phyloP scores from a whole-genome alignment of 2,329 filamentous ascomycete genomes.

The Fusarium metavorans region DNA sequence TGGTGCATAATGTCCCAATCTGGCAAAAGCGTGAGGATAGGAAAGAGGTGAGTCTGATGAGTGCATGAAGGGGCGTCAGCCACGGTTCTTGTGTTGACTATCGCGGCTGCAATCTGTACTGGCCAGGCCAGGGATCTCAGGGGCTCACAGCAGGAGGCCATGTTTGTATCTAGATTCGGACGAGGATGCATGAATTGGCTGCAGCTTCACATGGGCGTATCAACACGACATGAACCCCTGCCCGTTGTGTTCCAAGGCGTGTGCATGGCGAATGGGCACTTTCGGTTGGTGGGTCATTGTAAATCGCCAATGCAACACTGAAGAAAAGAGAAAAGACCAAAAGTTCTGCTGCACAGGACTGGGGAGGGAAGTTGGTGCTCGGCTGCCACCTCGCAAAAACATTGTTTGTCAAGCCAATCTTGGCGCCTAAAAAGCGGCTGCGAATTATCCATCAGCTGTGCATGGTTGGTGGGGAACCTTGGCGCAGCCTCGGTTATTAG shows the following conservation, averaged over 20 bases:
- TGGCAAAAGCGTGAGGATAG: background rate
- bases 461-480: background rate
- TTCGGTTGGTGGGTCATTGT: slow-evolving; percentile 2
- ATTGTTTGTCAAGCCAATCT: background rate
- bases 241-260: background rate
- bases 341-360: slow-evolving; percentile 13
- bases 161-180: slow-evolving; percentile 16
- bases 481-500: background rate
- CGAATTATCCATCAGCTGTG: background rate
- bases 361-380: background rate
- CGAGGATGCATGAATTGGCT: background rate
- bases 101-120: background rate
- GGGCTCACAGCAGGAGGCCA: slow-evolving; percentile 4
- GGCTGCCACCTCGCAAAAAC: background rate
- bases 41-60: background rate
- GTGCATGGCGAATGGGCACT: background rate
- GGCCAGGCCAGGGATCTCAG: background rate
- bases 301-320: background rate
- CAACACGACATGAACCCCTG: background rate
- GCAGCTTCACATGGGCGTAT: background rate
- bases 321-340: background rate
- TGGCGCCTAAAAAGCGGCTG: background rate
- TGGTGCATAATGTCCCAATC: slow-evolving; percentile 14
- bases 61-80: background rate
- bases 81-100: background rate